phyloP scores from a whole-genome alignment of 495 filamentous ascomycete genomes.

The Penicillium fimorum region DNA sequence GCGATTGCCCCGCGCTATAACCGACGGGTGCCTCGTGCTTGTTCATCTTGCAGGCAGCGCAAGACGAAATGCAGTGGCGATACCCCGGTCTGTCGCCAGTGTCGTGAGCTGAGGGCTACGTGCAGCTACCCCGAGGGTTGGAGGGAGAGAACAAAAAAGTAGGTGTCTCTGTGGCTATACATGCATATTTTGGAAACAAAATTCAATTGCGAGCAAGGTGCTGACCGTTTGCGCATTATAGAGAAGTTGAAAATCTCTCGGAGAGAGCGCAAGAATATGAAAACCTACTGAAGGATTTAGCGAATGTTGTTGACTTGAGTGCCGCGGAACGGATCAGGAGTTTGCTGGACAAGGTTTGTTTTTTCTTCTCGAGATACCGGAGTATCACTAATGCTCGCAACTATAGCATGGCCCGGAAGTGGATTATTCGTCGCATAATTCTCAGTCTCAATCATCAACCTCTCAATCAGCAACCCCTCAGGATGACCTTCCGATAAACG shows the following conservation, averaged over 20 bases:
- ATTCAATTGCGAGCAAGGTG: background rate
- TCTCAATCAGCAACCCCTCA: slow-evolving; percentile 35
- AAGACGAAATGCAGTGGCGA: slow-evolving; percentile 64
- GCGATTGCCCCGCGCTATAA: slow-evolving; percentile 36
- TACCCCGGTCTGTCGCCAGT: slow-evolving; percentile 58
- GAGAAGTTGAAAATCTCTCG: slow-evolving; percentile 45
- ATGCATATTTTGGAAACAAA: slow-evolving; percentile 1
- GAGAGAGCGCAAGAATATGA: slow-evolving; percentile 52
- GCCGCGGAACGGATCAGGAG: slow-evolving; percentile 38
- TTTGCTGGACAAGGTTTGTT: slow-evolving; percentile 43
- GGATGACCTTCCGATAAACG: slow-evolving; percentile 28
- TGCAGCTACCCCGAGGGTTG: slow-evolving; percentile 59
- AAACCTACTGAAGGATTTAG: slow-evolving; percentile 43
- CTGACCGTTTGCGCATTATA: slow-evolving; percentile 14
- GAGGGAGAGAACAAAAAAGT: slow-evolving; percentile 58
- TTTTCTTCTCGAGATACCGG: background rate
- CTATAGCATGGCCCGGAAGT: slow-evolving; percentile 21
- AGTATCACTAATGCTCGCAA: background rate
- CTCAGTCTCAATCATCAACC: slow-evolving; percentile 33
- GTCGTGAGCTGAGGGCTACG: slow-evolving; percentile 47
- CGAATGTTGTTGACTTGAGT: slow-evolving; percentile 29
- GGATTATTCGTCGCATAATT: slow-evolving; percentile 30
- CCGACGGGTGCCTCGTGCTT: slow-evolving; percentile 55
- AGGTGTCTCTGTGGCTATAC: slow-evolving; percentile 10
- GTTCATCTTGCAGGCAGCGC: slow-evolving; percentile 69